Base-by-base conservation (phyloP, 1,284 basidiomycete genomes). In the Phellopilus nigrolimitatus region DNA sequence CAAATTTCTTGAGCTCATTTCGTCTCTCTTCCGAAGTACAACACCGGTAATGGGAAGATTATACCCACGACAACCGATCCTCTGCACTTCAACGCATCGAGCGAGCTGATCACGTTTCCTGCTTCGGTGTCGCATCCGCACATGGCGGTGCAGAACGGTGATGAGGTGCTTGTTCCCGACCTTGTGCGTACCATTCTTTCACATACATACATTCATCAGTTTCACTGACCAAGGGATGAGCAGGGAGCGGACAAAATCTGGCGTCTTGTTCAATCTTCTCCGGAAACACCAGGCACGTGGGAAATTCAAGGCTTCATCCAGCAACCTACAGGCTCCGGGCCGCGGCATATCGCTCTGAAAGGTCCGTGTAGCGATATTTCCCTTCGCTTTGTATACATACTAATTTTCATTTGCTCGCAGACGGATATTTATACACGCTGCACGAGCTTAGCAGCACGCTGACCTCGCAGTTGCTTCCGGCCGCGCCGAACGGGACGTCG, bases 191-290 rank as follows among this genome's bases (percentile, higher is more conserved):
- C 27, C 34, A 15, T 19, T n/a, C n/a, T n/a, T n/a, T 3, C 28
- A 36, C 19, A n/a, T 40, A 38, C n/a, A n/a, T n/a, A n/a, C n/a
- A n/a, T n/a, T 31, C 8, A 38, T 30, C 2, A 43, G 27, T 12
- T 44, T 4, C 9, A 12, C 47, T 13, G 38, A 1, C 27, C 37
- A 28, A 21, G 21, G 13, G 12, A 45, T 17, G 15, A 21, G n/a
- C 53, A 85, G 82, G 84, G 83, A 7, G 73, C 65, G 3, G 82
- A 86, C 64, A 81, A 68, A 53, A 75, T 86, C 54, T 87, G 83
- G 82, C 69, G 83, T 34, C 68, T 84, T 1, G 70, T 68, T 36
- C 61, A 71, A 51, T 57, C 69, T 38, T 47, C 53, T 3, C 12
- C 52, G 7, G 66, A 63, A 5, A 58, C 61, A 4, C 62, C 70